phyloP scores from a whole-genome alignment of 1,284 basidiomycete genomes.

The Cutaneotrichosporon arboriforme region DNA sequence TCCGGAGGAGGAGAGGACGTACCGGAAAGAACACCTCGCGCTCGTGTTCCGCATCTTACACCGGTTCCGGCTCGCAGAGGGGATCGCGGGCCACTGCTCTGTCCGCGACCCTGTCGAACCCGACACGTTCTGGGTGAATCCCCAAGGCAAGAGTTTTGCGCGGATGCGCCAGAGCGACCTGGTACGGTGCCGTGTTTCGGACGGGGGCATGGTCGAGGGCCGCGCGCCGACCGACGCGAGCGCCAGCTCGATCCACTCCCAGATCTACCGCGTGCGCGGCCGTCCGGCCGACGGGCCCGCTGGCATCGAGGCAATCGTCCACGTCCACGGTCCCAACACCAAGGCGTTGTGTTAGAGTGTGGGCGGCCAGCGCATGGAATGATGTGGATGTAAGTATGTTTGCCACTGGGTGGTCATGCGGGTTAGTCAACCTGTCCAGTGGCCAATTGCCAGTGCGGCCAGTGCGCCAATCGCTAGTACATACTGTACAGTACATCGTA shows the following conservation, averaged over 20 bases:
- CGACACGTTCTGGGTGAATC: constrained; percentile 42
- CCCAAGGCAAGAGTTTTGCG: constrained; percentile 36
- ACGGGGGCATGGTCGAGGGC: constrained; percentile 34
- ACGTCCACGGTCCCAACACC: constrained; percentile 41
- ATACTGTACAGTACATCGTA: no score
- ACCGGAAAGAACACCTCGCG: constrained; percentile 41
- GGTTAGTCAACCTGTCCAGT: no score
- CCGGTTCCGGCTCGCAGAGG: constrained; percentile 33
- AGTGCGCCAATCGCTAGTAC: no score
- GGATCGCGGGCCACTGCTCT: constrained; percentile 40
- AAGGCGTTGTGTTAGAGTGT: constrained; percentile 42
- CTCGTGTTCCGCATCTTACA: constrained; percentile 38
- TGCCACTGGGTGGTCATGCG: no score
- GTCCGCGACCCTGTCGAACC: constrained; percentile 40
- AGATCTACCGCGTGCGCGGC: constrained; percentile 31
- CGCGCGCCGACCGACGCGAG: constrained; percentile 32
- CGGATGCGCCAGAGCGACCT: constrained; percentile 36
- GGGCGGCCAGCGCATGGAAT: no score
- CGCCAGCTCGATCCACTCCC: constrained; percentile 38
- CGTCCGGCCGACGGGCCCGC: constrained; percentile 21
- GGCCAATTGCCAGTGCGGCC: no score
- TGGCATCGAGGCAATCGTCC: constrained; percentile 36
- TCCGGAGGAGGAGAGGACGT: constrained; percentile 31
- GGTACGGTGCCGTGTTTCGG: constrained; percentile 26
- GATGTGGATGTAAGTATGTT: no score